Conservation (phyloP, 169 alveolate species). For the Theileria annulata region DNA sequence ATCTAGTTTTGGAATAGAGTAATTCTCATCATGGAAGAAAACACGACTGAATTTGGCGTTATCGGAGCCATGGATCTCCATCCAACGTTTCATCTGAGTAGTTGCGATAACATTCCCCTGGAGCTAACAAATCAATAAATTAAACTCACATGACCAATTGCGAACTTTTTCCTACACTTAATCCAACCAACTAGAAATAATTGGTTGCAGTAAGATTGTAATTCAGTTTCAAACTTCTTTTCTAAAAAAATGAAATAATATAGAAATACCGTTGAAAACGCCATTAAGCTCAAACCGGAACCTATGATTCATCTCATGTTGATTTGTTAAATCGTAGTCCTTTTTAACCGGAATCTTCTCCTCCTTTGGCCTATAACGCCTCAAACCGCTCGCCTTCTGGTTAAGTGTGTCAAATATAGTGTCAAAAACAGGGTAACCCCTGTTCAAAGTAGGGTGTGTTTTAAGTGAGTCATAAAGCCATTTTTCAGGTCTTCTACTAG, state of each 20-base stretch:
- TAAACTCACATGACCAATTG: slow-evolving; percentile 65
- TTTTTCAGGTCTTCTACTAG: slow-evolving; percentile 41
- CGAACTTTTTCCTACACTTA: slow-evolving; percentile 59
- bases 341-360: slow-evolving; percentile 20
- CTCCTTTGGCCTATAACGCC: slow-evolving; percentile 37
- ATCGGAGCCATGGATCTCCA: slow-evolving; percentile 51
- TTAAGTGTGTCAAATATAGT: slow-evolving; percentile 62
- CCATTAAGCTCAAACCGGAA: slow-evolving; percentile 62
- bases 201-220: slow-evolving; percentile 65
- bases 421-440: slow-evolving; percentile 67
- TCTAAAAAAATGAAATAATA: slow-evolving; percentile 14
- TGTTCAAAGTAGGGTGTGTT: slow-evolving; percentile 46
- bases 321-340: slow-evolving; percentile 40
- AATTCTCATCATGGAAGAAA: slow-evolving; percentile 59
- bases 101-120: slow-evolving; percentile 70
- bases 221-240: slow-evolving; percentile 60
- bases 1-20: slow-evolving; percentile 62
- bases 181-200: slow-evolving; percentile 69
- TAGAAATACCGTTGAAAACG: slow-evolving; percentile 45
- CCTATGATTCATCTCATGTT: slow-evolving; percentile 67
- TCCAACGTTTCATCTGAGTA: slow-evolving; percentile 70
- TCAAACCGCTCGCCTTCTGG: slow-evolving; percentile 64
- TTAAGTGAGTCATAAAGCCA: slow-evolving; percentile 54
- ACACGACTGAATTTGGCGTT: slow-evolving; percentile 36
- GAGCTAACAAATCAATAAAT: slow-evolving; percentile 13